Percentiles rank a stretch among this genome's conserved stretches.
phyloP scores from a whole-genome alignment of 306 rosid genomes.

The Rosa lucieae region DNA sequence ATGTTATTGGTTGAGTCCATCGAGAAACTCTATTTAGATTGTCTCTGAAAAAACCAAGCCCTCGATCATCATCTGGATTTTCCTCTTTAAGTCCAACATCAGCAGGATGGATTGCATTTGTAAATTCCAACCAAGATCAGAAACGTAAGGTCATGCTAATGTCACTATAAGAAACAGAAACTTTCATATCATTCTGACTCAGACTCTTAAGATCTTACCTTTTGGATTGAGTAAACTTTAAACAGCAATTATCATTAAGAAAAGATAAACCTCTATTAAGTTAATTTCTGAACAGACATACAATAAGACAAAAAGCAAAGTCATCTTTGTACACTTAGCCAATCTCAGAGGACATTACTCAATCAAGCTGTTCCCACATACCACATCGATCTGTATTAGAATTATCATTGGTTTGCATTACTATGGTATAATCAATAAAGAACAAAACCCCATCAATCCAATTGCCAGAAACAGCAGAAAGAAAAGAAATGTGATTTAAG shows the following conservation, averaged over 20 bases:
- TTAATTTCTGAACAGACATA: not conserved
- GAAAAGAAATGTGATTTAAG: not conserved
- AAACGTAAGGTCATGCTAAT: slow-evolving; percentile 13
- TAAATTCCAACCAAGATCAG: slow-evolving; percentile 24
- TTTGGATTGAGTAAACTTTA: not conserved
- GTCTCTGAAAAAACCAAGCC: slow-evolving; percentile 71
- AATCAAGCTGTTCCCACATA: not conserved
- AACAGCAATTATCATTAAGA: not conserved
- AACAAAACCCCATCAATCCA: not conserved
- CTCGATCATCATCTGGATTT: slow-evolving; percentile 71
- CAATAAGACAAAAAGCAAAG: not conserved
- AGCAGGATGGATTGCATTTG: slow-evolving; percentile 60
- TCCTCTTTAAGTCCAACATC: slow-evolving; percentile 86
- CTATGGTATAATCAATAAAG: not conserved
- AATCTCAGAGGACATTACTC: not conserved
- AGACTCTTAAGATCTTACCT: not conserved
- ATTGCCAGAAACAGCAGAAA: not conserved
- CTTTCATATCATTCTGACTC: not conserved
- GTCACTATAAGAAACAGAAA: not conserved
- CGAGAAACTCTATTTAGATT: slow-evolving; percentile 38
- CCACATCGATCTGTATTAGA: not conserved
- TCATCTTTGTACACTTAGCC: not conserved
- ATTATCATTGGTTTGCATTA: not conserved
- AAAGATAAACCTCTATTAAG: not conserved
- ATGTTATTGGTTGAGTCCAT: too few species aligned